Evolutionary conservation across 2,329 filamentous ascomycete species (phyloP), one percentile per base, ranked within the genome.

Genomic region (Clonostachys rhizophaga): DNA sequence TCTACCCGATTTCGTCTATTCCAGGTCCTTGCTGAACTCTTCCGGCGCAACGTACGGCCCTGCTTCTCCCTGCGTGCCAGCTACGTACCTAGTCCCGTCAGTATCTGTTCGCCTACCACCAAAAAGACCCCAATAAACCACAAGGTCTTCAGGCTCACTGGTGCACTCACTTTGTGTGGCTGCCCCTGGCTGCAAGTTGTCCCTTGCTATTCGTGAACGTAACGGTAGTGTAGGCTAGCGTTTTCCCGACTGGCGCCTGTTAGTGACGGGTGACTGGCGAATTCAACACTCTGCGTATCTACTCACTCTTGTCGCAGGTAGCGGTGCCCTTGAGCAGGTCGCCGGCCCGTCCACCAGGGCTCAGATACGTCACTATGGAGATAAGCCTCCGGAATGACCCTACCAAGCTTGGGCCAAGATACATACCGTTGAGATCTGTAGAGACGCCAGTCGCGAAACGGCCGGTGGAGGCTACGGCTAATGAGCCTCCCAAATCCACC

Each of bases 381-480:
- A 3, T 5, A 2, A 37, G 58, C 11, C 36, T n/a, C 17, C 10
- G 17, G 12, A 39, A 18, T 59, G 50, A 5, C 16, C 34, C 16
- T 34, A 24, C 16, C 16, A 16, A 16, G 17, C 8, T 33, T 18
- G 12, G 16, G 14, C 30, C 14, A 11, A 34, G 5, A 36, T 16
- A 37, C 2, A 41, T 61, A 81, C 81, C 79, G 46, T 83, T 86
- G 13, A 86, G 59, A 52, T 86, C 82, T 0, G 82, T 86, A 3
- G 82, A 82, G 5, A 86, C 82, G 11, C 82, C 82, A 0, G 82
- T 86, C 16, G 75, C 72, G 55, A 79, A 85, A 2, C 81, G 66
- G 0, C 82, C 82, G 52, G 76, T 81, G 2, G 83, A 85, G 2
- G 82, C 82, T 4, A 86, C 81, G 10, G 82, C 83, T 4, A 86